phyloP scores from a whole-genome alignment of 176 grass and related monocot genomes.

The Bolboschoenus planiculmis region DNA sequence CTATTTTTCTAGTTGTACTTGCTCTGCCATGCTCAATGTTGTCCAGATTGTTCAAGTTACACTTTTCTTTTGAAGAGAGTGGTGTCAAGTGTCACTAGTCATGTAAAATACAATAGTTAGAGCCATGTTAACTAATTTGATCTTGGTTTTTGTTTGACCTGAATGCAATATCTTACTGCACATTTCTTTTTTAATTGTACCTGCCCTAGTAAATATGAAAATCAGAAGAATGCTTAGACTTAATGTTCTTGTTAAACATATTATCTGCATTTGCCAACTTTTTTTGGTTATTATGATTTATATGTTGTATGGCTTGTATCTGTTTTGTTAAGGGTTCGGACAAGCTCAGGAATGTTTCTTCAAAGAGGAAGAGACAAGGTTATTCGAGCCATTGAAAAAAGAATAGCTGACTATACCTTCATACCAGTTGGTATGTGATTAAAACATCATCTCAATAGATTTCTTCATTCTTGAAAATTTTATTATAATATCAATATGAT shows the following conservation, averaged over 20 bases:
- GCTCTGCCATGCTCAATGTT: not conserved
- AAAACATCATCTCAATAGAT: not conserved
- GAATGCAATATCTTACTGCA: not conserved
- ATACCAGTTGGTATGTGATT: slow-evolving; percentile 52
- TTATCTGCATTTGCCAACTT: not conserved
- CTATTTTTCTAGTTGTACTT: not conserved
- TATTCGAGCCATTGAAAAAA: slow-evolving; percentile 74
- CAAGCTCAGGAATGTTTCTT: slow-evolving; percentile 91
- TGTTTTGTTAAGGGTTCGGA: slow-evolving; percentile 51
- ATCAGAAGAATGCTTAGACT: not conserved
- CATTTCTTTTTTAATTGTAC: no score
- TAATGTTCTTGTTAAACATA: not conserved
- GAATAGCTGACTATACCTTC: slow-evolving; percentile 94
- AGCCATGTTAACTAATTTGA: not conserved
- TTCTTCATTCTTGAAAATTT: not conserved
- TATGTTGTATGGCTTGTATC: not conserved
- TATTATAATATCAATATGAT: not conserved
- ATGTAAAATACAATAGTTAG: not conserved
- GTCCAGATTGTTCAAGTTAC: not conserved
- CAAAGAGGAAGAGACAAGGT: slow-evolving; percentile 73
- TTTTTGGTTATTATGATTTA: not conserved
- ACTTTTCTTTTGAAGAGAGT: not conserved
- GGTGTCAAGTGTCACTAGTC: not conserved
- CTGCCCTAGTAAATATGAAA: no score
- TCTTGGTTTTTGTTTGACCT: not conserved